These are phyloP conservation scores for Dendrocalamus sinicus DNA, from an alignment of 176 grass and related monocot species.

Conservation along the genomic window DNA sequence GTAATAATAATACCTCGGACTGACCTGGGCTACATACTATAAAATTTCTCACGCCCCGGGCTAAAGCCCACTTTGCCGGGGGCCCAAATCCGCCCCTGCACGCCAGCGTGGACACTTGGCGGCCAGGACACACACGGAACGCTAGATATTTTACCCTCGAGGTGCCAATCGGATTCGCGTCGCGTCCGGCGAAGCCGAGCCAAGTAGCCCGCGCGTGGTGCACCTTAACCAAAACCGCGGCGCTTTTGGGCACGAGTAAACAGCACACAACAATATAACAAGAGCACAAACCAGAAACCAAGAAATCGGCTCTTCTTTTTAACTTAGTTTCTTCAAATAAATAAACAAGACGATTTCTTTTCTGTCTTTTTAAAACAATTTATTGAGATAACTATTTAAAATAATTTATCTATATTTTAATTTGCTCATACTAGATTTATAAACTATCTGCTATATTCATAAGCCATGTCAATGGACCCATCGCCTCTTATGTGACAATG, in stretches of 20 bases:
- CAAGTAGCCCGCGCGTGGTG: not conserved
- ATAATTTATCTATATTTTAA: too few species aligned
- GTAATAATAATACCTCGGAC: too few species aligned
- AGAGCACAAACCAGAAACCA: not conserved
- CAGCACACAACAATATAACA: not conserved
- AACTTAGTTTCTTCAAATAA: too few species aligned
- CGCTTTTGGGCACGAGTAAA: not conserved
- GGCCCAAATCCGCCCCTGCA: too few species aligned
- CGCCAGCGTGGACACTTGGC: conserved; percentile 8
- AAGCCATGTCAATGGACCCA: not conserved
- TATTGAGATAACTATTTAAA: too few species aligned
- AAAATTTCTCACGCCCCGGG: too few species aligned
- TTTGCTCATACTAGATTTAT: too few species aligned
- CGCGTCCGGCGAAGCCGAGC: not conserved
- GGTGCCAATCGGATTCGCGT: conserved; percentile 31
- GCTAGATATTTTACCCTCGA: not conserved
- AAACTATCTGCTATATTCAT: too few species aligned
- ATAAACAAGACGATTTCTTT: too few species aligned
- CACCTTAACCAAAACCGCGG: not conserved
- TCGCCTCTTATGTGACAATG: not conserved
- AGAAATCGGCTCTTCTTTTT: not conserved
- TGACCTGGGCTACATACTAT: too few species aligned
- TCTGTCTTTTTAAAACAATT: too few species aligned
- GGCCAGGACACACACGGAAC: not conserved
- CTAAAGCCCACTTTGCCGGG: too few species aligned